phyloP scores from a whole-genome alignment of 2,329 filamentous ascomycete species.

The Aspergillus brunneoviolaceus region DNA sequence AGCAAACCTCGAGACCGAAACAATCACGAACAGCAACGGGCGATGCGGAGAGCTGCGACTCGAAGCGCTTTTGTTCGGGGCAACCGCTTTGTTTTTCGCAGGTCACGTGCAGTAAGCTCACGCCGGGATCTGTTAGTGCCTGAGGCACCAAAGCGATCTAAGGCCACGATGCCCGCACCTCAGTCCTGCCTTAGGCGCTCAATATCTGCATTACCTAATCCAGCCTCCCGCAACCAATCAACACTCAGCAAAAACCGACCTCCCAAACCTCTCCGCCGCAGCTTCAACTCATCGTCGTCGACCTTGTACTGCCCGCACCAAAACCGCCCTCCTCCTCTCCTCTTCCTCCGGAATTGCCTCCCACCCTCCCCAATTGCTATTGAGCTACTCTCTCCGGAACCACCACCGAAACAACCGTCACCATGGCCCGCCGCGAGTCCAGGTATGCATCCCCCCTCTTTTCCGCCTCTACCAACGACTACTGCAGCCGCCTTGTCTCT shows the following conservation, averaged over 20 bases:
- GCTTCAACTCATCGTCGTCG: constrained; percentile 29
- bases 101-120: constrained; percentile 14
- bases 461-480: neutral
- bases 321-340: constrained; percentile 13
- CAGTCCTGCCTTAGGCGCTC: neutral
- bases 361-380: constrained; percentile 4
- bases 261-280: constrained; percentile 15
- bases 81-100: constrained; percentile 18
- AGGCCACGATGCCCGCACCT: no score
- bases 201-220: constrained; percentile 20
- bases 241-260: constrained; percentile 31
- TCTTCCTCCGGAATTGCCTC: neutral
- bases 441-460: constrained; percentile 15
- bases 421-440: constrained; percentile 23
- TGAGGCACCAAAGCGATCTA: neutral
- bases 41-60: neutral
- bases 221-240: constrained; percentile 33
- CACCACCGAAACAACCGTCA: constrained; percentile 7
- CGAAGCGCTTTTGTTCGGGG: neutral
- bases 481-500: no score
- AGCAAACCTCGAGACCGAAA: neutral
- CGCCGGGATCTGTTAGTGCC: neutral
- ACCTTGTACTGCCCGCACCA: constrained; percentile 26
- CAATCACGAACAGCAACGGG: constrained; percentile 6
- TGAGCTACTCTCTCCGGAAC: neutral